Evolutionary conservation across 2,329 filamentous ascomycete species (phyloP).

Genomic region (Plectosphaerella plurivora): DNA sequence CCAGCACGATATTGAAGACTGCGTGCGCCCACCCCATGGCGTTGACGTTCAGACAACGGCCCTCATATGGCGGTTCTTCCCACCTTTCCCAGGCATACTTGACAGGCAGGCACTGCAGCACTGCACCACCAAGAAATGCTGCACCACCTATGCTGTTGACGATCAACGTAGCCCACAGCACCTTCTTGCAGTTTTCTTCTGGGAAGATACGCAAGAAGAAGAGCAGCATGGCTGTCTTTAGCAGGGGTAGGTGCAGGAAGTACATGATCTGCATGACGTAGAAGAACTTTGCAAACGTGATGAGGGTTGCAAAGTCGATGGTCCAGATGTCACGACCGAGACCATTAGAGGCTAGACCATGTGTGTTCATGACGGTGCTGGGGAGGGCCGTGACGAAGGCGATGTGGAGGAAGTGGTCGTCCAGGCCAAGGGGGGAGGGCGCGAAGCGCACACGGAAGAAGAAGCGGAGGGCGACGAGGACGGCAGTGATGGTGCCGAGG

Average conservation of each 20-base stretch:
- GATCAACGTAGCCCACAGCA: conserved; percentile 14
- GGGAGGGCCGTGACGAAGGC: conserved; percentile 13
- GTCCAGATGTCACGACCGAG: conserved; percentile 49
- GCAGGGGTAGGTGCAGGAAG: conserved; percentile 23
- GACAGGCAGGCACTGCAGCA: conserved; percentile 35
- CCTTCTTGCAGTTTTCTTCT: conserved; percentile 14
- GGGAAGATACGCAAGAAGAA: conserved; percentile 32
- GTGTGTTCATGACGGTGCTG: conserved; percentile 19
- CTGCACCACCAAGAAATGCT: conserved; percentile 24
- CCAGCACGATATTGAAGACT: conserved; percentile 36
- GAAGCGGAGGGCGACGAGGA: conserved; percentile 37
- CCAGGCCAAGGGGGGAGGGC: conserved; percentile 26
- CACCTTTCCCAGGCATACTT: conserved; percentile 35
- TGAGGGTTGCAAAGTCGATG: conserved; percentile 17
- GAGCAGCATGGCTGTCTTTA: conserved; percentile 29
- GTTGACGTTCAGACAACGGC: conserved; percentile 30
- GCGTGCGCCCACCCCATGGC: conserved; percentile 33
- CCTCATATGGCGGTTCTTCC: conserved; percentile 22
- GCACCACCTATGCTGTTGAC: conserved; percentile 6
- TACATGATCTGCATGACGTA: conserved; percentile 29
- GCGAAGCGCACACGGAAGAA: conserved; percentile 23
- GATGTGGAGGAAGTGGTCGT: conserved; percentile 28
- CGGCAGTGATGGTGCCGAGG: conserved; percentile 24
- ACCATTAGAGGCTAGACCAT: conserved; percentile 29
- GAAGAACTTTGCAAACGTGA: conserved; percentile 22